Conservation (phyloP, 108 stramenopile species). For the Aurantiochytrium sp. region DNA sequence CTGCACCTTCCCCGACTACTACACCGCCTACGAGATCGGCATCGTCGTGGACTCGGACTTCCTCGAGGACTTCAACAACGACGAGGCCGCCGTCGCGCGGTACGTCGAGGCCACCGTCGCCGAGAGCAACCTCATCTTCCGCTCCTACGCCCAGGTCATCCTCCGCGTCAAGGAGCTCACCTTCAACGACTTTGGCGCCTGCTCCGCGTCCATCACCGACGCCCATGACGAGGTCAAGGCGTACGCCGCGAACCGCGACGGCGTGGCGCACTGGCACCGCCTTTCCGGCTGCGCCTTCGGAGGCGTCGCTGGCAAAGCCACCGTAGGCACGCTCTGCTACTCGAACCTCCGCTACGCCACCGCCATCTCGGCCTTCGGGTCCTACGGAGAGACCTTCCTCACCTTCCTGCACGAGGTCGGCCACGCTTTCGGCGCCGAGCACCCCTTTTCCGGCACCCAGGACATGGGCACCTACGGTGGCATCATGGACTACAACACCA, state of each 20-base stretch:
- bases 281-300: not conserved
- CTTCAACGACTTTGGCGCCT: not conserved
- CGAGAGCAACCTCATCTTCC: not conserved
- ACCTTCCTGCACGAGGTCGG: conserved; percentile 4
- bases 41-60: not conserved
- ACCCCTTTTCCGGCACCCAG: not conserved
- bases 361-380: not conserved
- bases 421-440: not conserved
- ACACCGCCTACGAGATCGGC: not conserved
- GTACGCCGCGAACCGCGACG: not conserved
- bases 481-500: conserved; percentile 1
- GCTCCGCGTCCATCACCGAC: not conserved
- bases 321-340: not conserved
- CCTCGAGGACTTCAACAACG: not conserved
- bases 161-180: not conserved
- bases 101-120: not conserved
- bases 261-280: not conserved
- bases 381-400: not conserved
- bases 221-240: not conserved
- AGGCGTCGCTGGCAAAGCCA: not conserved
- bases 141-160: not conserved
- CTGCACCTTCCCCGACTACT: not conserved
- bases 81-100: not conserved
- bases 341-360: not conserved
- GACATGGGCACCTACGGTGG: not conserved